Evolutionary conservation across 108 stramenopile genomes (phyloP).

Genomic region (Cyclotella baltica): DNA sequence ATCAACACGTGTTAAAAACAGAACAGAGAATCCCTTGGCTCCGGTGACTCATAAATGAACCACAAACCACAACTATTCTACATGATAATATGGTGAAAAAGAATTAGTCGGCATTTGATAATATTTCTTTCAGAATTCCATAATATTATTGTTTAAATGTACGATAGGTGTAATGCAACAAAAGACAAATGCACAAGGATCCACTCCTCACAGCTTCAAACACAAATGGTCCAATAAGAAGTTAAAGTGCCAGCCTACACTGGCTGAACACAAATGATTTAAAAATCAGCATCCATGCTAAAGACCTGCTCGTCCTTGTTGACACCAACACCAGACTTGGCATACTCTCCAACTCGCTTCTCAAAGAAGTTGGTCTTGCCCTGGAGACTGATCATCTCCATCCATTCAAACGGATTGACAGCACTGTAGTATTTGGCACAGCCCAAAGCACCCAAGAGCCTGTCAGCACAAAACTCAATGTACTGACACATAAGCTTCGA

Average conservation of each 20-base stretch:
- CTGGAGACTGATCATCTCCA: conserved; percentile 99
- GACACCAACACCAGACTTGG: conserved; percentile 95
- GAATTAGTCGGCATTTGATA: too few relatives aligned
- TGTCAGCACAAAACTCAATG: conserved; percentile 99
- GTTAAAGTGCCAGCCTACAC: neutral
- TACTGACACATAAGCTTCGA: conserved; percentile 95
- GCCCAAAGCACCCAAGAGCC: conserved; percentile 91
- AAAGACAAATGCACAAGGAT: neutral
- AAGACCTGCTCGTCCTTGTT: conserved; percentile 85
- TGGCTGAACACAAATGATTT: conserved; percentile 11
- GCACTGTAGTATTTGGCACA: conserved; percentile 86
- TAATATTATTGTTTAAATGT: neutral
- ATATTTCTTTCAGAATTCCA: conserved; percentile 7
- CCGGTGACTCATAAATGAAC: too few relatives aligned
- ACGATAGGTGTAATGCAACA: neutral
- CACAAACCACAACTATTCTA: too few relatives aligned
- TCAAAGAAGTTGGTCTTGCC: conserved; percentile 99
- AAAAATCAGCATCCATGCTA: conserved; percentile 92
- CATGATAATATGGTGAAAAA: too few relatives aligned
- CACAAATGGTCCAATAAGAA: neutral
- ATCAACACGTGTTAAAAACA: too few relatives aligned
- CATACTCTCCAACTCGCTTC: conserved; percentile 97
- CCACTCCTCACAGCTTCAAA: neutral
- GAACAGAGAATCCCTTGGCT: too few relatives aligned
- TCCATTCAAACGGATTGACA: conserved; percentile 97